Conservation (phyloP, 2,329 filamentous ascomycete species). For the Pseudopithomyces maydicus region DNA sequence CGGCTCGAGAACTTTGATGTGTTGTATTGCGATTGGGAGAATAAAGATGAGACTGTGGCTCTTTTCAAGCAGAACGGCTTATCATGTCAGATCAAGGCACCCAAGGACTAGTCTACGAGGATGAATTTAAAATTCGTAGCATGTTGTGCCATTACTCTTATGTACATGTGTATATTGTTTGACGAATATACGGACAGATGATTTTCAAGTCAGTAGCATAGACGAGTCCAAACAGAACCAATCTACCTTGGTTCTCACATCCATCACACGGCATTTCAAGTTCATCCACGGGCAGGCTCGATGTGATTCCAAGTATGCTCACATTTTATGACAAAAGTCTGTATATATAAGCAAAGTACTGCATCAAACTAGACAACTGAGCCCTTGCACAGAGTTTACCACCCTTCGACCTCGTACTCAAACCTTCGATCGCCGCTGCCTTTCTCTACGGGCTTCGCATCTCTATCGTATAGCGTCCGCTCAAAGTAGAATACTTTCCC, state of each 20-base stretch:
- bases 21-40: neutral
- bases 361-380: neutral
- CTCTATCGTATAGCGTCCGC: conserved; percentile 62
- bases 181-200: no score
- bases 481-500: conserved; percentile 66
- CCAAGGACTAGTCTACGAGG: no score
- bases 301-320: no score
- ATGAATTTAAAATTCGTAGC: no score
- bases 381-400: conserved; percentile 22
- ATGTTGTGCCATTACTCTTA: no score
- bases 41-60: neutral
- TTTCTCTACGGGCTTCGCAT: conserved; percentile 53
- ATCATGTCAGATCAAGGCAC: neutral
- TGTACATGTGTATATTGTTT: no score
- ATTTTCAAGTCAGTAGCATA: no score
- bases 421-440: conserved; percentile 55
- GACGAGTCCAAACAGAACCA: no score
- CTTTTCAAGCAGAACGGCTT: neutral
- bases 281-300: no score
- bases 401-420: conserved; percentile 55
- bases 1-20: neutral
- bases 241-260: no score
- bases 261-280: no score
- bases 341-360: neutral
- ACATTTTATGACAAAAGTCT: no score